These are phyloP conservation scores for Trichosporon faecale DNA, from an alignment of 1,284 basidiomycete genomes.

Conservation along the genomic window DNA sequence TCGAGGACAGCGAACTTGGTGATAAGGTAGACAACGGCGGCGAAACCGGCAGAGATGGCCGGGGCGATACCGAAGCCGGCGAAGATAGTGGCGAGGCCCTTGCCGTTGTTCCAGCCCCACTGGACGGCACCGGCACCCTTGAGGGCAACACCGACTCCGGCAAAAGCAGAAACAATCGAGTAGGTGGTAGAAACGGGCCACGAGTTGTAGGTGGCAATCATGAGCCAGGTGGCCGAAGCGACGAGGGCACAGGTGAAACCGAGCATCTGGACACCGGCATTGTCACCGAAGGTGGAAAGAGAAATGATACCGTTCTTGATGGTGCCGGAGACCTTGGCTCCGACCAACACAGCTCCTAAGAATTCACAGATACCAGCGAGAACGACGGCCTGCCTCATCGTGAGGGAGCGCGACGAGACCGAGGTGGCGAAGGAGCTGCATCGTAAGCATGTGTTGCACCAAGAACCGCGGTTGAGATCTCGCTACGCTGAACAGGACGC, in stretches of 20 bases:
- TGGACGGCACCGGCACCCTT: slow-evolving; percentile 51
- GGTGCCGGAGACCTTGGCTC: slow-evolving; percentile 53
- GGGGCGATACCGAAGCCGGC: slow-evolving; percentile 53
- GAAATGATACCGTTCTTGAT: slow-evolving; percentile 56
- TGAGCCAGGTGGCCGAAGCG: slow-evolving; percentile 52
- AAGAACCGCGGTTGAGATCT: too few species aligned
- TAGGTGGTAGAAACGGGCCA: slow-evolving; percentile 56
- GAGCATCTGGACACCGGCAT: slow-evolving; percentile 55
- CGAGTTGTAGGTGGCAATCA: slow-evolving; percentile 49
- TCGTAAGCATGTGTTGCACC: slow-evolving; percentile 21
- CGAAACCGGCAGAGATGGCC: slow-evolving; percentile 53
- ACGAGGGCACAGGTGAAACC: slow-evolving; percentile 54
- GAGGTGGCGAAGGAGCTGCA: slow-evolving; percentile 55
- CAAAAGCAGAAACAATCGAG: slow-evolving; percentile 54
- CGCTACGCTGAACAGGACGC: not conserved
- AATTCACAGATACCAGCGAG: slow-evolving; percentile 55
- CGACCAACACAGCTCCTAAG: slow-evolving; percentile 52
- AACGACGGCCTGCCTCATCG: slow-evolving; percentile 52
- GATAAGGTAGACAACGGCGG: slow-evolving; percentile 51
- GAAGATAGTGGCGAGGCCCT: slow-evolving; percentile 54
- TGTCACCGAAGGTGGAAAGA: slow-evolving; percentile 48
- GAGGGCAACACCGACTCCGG: slow-evolving; percentile 55
- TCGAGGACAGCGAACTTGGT: slow-evolving; percentile 52
- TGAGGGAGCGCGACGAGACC: slow-evolving; percentile 54
- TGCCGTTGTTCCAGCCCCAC: slow-evolving; percentile 57